phyloP scores from a whole-genome alignment of 2,329 filamentous ascomycete genomes.

The Iodosphaeria phyllophila region DNA sequence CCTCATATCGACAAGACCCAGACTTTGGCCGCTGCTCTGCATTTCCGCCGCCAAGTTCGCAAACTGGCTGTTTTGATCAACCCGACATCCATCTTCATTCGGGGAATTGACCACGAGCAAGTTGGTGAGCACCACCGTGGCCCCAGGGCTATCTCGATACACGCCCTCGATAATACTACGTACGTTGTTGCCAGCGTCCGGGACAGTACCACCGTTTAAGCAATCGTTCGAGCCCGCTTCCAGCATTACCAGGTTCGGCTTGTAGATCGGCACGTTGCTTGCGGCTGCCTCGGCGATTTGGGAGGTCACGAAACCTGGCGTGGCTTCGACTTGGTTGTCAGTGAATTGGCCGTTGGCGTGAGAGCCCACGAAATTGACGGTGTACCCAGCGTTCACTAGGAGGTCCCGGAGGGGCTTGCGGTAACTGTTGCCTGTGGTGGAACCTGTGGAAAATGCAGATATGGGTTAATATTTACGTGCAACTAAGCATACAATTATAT shows the following conservation, averaged over 20 bases:
- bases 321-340: constrained; percentile 8
- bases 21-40: constrained; percentile 3
- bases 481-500: too few species aligned
- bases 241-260: constrained; percentile 8
- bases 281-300: constrained; percentile 6
- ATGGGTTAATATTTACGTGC: too few species aligned
- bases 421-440: constrained; percentile 20
- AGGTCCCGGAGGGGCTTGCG: constrained; percentile 14
- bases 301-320: constrained; percentile 6
- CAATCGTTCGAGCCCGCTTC: constrained; percentile 10
- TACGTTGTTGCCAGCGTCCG: constrained; percentile 7
- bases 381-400: constrained; percentile 15
- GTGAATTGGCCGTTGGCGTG: constrained; percentile 6
- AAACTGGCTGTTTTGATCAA: constrained; percentile 8
- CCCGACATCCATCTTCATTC: constrained; percentile 7
- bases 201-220: constrained; percentile 6
- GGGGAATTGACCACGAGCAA: constrained; percentile 8
- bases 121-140: constrained; percentile 9
- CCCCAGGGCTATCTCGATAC: constrained; percentile 6
- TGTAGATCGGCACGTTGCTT: constrained; percentile 4
- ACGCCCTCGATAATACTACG: constrained; percentile 6
- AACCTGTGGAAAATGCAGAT: too few species aligned
- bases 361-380: constrained; percentile 9
- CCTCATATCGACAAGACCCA: constrained; percentile 9
- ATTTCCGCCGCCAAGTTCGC: constrained; percentile 3